phyloP scores from a whole-genome alignment of 192 early-diverging fungal genomes.

The Mortierella hygrophila region DNA sequence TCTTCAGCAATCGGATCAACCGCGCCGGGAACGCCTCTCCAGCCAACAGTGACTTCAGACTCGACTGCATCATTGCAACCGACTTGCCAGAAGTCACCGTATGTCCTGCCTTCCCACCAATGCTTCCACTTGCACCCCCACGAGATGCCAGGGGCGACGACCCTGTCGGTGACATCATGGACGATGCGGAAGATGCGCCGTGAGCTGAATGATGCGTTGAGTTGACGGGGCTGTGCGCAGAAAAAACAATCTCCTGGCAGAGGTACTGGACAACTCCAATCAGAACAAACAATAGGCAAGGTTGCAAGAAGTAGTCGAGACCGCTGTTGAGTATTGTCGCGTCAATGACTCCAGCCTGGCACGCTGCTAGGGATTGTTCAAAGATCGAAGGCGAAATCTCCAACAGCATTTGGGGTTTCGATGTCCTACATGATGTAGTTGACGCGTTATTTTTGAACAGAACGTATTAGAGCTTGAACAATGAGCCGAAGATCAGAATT shows the following conservation, averaged over 20 bases:
- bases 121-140: conserved; percentile 1
- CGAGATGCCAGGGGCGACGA: conserved; percentile 36
- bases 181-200: neutral
- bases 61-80: conserved; percentile 35
- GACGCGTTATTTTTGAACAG: neutral
- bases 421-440: conserved; percentile 21
- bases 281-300: conserved; percentile 44
- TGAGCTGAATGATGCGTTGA: neutral
- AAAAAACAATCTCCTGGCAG: conserved; percentile 50
- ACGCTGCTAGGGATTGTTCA: conserved; percentile 50
- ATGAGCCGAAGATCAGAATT: neutral
- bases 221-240: conserved; percentile 6
- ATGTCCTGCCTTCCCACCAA: neutral
- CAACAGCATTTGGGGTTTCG: conserved; percentile 50
- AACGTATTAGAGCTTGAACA: neutral
- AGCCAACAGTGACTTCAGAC: conserved; percentile 40
- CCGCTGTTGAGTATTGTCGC: conserved; percentile 38
- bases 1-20: conserved; percentile 33
- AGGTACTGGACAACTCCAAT: conserved; percentile 52
- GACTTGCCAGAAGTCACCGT: conserved; percentile 21
- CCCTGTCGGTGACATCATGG: conserved; percentile 33
- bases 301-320: conserved; percentile 50
- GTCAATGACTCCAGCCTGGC: conserved; percentile 53
- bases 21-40: conserved; percentile 46
- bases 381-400: conserved; percentile 52